phyloP scores from a whole-genome alignment of 164 flowering plant species.

The Nymphaea colorata region DNA sequence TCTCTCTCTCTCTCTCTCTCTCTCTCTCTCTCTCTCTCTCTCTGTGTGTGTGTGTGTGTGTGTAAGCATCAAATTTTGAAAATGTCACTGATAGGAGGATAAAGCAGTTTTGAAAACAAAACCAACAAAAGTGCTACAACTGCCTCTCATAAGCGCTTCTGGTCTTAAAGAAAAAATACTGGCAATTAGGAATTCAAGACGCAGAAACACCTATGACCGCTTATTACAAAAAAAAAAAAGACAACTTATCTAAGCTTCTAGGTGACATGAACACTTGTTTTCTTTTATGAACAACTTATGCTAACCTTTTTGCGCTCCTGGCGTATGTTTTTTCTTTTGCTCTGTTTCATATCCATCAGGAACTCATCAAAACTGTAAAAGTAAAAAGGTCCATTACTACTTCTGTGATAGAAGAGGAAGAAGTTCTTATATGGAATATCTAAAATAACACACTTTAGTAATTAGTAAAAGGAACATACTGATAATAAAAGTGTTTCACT shows the following conservation, averaged over 20 bases:
- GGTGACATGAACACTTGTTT: background rate
- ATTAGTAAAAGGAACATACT: too few relatives aligned
- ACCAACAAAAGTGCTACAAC: background rate
- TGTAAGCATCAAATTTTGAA: background rate
- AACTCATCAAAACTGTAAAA: slow-evolving; percentile 82
- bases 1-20: too few relatives aligned
- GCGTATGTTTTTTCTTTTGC: slow-evolving; percentile 84
- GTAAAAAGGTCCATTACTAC: background rate
- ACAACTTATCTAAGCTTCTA: too few relatives aligned
- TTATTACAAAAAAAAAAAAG: too few relatives aligned
- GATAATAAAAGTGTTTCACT: too few relatives aligned
- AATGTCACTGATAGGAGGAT: background rate
- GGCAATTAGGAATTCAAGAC: background rate
- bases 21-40: too few relatives aligned
- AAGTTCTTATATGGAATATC: too few relatives aligned
- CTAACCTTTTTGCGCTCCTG: slow-evolving; percentile 95
- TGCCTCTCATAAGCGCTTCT: too few relatives aligned
- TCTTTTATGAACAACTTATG: background rate
- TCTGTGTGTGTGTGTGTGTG: too few relatives aligned
- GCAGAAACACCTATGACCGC: background rate
- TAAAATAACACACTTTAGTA: too few relatives aligned
- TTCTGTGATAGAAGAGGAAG: too few relatives aligned
- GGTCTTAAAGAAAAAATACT: background rate
- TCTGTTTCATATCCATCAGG: slow-evolving; percentile 93
- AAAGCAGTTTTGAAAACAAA: background rate